Percentiles rank a stretch among this genome's conserved stretches.
Conservation (phyloP, 192 early-diverging fungal genomes). For the Coemansia sp. region DNA sequence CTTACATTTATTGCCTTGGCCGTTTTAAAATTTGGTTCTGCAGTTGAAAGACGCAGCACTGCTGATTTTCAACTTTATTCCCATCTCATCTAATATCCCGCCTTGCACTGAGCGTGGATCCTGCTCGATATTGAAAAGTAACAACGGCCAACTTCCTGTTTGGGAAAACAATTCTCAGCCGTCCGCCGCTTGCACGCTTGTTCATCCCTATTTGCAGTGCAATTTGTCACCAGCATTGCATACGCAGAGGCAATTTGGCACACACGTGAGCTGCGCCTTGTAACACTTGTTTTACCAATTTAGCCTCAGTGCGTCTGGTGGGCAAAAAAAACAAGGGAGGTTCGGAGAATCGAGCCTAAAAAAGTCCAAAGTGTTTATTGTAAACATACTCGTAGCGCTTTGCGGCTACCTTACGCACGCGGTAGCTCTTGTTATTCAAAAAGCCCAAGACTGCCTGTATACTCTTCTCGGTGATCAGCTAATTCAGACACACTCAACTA, state of each 20-base stretch:
- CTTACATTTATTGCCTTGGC: constrained; percentile 6
- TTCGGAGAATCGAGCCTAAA: neutral
- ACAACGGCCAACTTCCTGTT: constrained; percentile 1
- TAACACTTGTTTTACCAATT: constrained; percentile 9
- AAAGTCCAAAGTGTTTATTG: neutral
- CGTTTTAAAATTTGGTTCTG: neutral
- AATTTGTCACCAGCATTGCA: constrained; percentile 8
- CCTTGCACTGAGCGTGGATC: constrained; percentile 1
- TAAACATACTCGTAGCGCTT: neutral
- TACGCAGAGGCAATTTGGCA: constrained; percentile 3
- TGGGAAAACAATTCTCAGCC: constrained; percentile 7
- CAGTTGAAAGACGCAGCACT: neutral
- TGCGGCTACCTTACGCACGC: neutral
- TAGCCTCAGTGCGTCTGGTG: constrained; percentile 3
- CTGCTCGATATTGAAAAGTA: constrained; percentile 11
- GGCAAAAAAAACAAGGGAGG: neutral
- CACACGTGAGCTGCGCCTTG: constrained; percentile 9
- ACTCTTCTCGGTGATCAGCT: neutral
- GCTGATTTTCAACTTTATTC: constrained; percentile 10
- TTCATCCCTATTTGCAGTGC: constrained; percentile 4
- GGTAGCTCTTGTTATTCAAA: neutral
- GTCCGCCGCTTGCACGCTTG: neutral
- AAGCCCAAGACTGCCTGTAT: neutral
- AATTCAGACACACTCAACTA: neutral
- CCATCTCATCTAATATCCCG: constrained; percentile 9